phyloP scores from a whole-genome alignment of 2,329 filamentous ascomycete genomes.

The Saccharata proteae region DNA sequence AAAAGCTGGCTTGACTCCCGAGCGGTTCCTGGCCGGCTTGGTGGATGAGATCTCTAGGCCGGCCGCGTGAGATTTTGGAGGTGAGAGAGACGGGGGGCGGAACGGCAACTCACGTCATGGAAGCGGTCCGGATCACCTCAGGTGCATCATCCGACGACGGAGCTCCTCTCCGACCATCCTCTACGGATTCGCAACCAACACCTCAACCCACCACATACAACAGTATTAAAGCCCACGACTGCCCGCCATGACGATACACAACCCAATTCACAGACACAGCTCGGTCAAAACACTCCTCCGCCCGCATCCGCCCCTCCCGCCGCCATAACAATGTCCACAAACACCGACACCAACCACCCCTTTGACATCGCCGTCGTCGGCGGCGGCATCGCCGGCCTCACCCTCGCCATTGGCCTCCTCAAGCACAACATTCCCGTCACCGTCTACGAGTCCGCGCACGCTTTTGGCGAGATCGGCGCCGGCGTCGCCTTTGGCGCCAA shows the following conservation, averaged over 20 bases:
- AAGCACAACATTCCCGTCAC: slow-evolving; percentile 33
- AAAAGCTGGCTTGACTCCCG: no score
- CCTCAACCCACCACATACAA: no score
- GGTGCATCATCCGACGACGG: no score
- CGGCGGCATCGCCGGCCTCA: slow-evolving; percentile 46
- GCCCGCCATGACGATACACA: not conserved
- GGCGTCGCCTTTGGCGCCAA: slow-evolving; percentile 47
- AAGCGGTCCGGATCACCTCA: no score
- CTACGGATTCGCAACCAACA: no score
- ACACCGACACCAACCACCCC: slow-evolving; percentile 19
- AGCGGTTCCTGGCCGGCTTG: no score
- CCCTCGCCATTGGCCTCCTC: slow-evolving; percentile 41
- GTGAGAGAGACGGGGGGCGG: no score
- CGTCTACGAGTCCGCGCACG: slow-evolving; percentile 44
- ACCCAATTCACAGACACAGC: not conserved
- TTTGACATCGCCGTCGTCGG: slow-evolving; percentile 46
- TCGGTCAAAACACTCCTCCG: not conserved
- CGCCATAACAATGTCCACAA: slow-evolving; percentile 14
- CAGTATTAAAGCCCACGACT: not conserved
- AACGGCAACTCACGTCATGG: no score
- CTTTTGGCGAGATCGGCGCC: slow-evolving; percentile 47
- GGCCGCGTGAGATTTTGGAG: no score
- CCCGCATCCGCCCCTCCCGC: not conserved
- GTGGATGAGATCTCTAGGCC: no score
- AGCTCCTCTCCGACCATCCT: no score